Conservation (phyloP, 139 green algal genomes). For the Ettlia oleoabundans region DNA sequence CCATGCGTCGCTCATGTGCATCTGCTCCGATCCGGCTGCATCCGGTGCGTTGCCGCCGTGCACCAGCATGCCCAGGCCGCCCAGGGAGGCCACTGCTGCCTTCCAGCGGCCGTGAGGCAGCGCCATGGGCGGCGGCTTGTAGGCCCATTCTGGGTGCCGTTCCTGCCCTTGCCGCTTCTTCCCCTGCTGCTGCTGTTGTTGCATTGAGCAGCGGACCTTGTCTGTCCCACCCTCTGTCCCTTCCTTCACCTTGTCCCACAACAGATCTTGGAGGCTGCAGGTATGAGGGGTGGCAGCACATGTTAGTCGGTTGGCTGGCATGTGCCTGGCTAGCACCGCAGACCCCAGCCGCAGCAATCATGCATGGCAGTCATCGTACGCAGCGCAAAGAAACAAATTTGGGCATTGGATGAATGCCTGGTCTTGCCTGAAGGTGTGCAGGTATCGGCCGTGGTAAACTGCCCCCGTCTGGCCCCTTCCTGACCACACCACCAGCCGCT, state of each 20-base stretch:
- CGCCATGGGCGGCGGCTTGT: neutral
- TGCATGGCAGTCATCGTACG: no score
- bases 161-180: neutral
- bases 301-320: no score
- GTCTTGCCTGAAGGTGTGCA: neutral
- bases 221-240: neutral
- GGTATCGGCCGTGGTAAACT: neutral
- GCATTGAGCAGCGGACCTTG: neutral
- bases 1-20: slow-evolving; percentile 1
- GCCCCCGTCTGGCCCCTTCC: neutral
- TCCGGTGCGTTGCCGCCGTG: slow-evolving; percentile 14
- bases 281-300: neutral
- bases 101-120: slow-evolving; percentile 30
- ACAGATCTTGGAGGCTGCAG: slow-evolving; percentile 1
- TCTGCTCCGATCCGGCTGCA: neutral
- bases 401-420: no score
- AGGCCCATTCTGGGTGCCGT: neutral
- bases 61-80: slow-evolving; percentile 18
- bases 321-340: no score
- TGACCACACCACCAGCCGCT: slow-evolving; percentile 26
- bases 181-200: neutral
- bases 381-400: no score
- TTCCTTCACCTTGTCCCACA: slow-evolving; percentile 1
- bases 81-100: neutral
- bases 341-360: no score